Base-by-base conservation (phyloP, 129 eudicot genomes). In the Erigeron canadensis region DNA sequence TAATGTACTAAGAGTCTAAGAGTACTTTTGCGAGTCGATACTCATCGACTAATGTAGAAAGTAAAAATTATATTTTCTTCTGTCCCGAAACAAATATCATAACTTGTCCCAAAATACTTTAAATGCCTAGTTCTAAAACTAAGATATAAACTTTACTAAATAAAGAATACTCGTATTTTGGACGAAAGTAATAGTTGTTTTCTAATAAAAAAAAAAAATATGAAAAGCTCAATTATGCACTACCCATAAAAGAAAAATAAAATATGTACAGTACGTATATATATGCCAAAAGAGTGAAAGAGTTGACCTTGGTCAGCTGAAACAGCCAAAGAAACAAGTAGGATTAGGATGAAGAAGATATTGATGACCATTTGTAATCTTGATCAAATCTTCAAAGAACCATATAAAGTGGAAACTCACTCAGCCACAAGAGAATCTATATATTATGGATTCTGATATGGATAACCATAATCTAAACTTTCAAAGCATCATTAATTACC, bases 251-350 rank as follows among this genome's bases (percentile, higher is more conserved):
- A 40, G 42, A 10, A 11, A 64, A 64, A n/a, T n/a, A n/a, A n/a
- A n/a, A n/a, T n/a, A n/a, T n/a, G n/a, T n/a, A n/a, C n/a, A n/a
- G n/a, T n/a, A n/a, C n/a, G n/a, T n/a, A n/a, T n/a, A n/a, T n/a
- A n/a, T n/a, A n/a, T n/a, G n/a, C n/a, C n/a, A n/a, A 64, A 51
- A 37, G 53, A 53, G 62, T 10, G n/a, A 58, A 61, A 69, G 65
- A 60, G 75, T 69, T 77, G 65, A 77, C 81, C 81, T 77, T 69
- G 81, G 76, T 77, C 81, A 48, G 75, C 75, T 21, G 75, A 69
- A 69, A 41, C 75, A 60, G 43, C 74, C 71, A 77, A 77, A 61
- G 69, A 71, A 69, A 77, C 63, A 76, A 68, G 69, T 1, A 76
- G 56, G 47, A 75, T 44, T 48, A 69, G 11, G 58, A 67, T 61